phyloP scores from a whole-genome alignment of 805 yeast genomes.

The Middelhovenomyces tepae region DNA sequence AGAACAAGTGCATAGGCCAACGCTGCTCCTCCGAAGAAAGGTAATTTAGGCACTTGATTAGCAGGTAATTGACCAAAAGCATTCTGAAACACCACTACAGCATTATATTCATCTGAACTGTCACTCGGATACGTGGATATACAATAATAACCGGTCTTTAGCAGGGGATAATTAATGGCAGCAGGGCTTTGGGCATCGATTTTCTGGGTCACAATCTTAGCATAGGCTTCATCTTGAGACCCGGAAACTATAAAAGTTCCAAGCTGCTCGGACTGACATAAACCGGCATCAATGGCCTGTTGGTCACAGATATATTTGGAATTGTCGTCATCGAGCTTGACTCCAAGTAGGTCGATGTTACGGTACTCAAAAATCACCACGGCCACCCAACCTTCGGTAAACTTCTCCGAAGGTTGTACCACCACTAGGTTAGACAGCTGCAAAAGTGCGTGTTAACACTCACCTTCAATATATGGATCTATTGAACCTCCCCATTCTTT shows the following conservation, averaged over 20 bases:
- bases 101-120: conserved; percentile 39
- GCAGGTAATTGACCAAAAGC: conserved; percentile 88
- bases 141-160: conserved; percentile 85
- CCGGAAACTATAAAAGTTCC: conserved; percentile 55
- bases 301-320: conserved; percentile 69
- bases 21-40: conserved; percentile 80
- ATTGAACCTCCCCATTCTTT: conserved; percentile 76
- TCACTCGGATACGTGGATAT: conserved; percentile 51
- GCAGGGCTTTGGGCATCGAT: conserved; percentile 52
- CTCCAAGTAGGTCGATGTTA: conserved; percentile 66
- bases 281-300: conserved; percentile 43
- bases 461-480: conserved; percentile 50
- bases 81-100: conserved; percentile 77
- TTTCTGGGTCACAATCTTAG: conserved; percentile 48
- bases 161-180: conserved; percentile 53
- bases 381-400: conserved; percentile 43
- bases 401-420: conserved; percentile 12
- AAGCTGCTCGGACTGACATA: conserved; percentile 46
- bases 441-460: conserved; percentile 19
- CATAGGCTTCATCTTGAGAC: conserved; percentile 34
- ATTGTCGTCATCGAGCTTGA: conserved; percentile 33
- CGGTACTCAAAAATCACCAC: conserved; percentile 76
- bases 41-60: conserved; percentile 81
- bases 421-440: conserved; percentile 20
- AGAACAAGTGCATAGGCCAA: conserved; percentile 74